A percentile compares a stretch with the other conserved stretches of the same genome.
Evolutionary conservation across 108 stramenopile genomes (phyloP).

Genomic region (Aurantiochytrium sp.): DNA sequence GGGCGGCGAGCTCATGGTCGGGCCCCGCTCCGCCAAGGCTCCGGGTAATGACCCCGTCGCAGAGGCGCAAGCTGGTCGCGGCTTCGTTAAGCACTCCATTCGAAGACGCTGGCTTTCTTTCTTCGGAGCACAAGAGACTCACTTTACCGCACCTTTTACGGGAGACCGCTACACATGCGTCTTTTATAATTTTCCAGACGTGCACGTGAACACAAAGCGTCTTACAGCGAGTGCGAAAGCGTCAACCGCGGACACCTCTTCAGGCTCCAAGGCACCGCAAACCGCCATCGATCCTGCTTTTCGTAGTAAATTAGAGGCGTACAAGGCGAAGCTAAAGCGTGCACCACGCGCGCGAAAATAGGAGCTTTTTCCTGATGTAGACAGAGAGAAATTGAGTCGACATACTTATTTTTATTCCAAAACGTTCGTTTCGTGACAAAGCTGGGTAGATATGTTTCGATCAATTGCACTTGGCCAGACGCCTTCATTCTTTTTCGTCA

Average conservation of each 20-base stretch:
- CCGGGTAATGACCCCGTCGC: not conserved
- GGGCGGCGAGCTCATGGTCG: not conserved
- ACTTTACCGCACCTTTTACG: not conserved
- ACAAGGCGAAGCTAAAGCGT: not conserved
- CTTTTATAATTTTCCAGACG: slow-evolving; percentile 4
- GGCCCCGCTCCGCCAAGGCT: not conserved
- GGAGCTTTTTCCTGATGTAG: no score
- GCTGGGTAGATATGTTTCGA: no score
- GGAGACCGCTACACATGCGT: slow-evolving; percentile 15
- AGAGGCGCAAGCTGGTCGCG: not conserved
- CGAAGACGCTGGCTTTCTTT: not conserved
- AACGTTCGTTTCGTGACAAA: no score
- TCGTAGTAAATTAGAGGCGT: not conserved
- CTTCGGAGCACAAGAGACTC: not conserved
- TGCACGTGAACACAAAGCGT: not conserved
- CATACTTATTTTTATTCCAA: no score
- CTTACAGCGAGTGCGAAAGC: not conserved
- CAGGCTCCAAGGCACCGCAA: no score
- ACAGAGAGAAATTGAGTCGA: no score
- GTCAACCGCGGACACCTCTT: not conserved
- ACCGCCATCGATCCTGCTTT: not conserved
- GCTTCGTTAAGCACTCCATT: not conserved
- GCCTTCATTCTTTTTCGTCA: no score
- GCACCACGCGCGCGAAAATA: no score
- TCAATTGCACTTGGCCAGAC: no score